phyloP scores from a whole-genome alignment of 2,329 filamentous ascomycete species.

The Ascochyta pisi region DNA sequence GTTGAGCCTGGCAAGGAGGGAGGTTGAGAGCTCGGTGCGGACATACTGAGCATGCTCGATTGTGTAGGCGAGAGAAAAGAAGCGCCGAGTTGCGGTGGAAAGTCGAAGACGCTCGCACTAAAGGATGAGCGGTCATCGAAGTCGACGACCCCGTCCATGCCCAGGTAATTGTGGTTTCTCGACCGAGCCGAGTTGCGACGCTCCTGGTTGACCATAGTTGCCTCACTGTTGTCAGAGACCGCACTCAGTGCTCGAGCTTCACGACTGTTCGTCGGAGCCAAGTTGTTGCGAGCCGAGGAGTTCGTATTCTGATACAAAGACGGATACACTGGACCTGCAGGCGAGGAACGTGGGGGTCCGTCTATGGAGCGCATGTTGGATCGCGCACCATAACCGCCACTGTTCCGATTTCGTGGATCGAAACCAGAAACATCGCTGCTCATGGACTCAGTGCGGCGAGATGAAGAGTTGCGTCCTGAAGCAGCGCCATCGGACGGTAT shows the following conservation, averaged over 20 bases:
- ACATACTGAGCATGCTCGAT: slow-evolving; percentile 24
- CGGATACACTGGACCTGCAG: slow-evolving; percentile 33
- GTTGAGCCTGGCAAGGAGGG: slow-evolving; percentile 38
- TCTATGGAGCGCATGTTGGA: slow-evolving; percentile 36
- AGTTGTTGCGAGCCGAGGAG: slow-evolving; percentile 24
- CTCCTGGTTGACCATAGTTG: slow-evolving; percentile 31
- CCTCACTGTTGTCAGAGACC: slow-evolving; percentile 38
- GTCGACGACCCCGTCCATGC: slow-evolving; percentile 40
- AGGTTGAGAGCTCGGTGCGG: slow-evolving; percentile 29
- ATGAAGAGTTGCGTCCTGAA: slow-evolving; percentile 52
- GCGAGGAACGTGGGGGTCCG: slow-evolving; percentile 38
- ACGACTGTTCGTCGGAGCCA: slow-evolving; percentile 26
- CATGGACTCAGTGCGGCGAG: slow-evolving; percentile 53
- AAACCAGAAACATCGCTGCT: slow-evolving; percentile 47
- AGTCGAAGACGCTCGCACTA: slow-evolving; percentile 28
- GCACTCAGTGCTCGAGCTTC: slow-evolving; percentile 37
- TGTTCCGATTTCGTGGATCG: slow-evolving; percentile 61
- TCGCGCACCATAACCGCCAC: slow-evolving; percentile 64
- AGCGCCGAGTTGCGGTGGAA: slow-evolving; percentile 36
- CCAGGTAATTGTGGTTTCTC: slow-evolving; percentile 31
- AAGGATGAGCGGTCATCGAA: slow-evolving; percentile 27
- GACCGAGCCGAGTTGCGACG: slow-evolving; percentile 33
- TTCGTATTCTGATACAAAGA: slow-evolving; percentile 27
- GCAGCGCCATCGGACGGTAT: slow-evolving; percentile 52
- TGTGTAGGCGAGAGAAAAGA: slow-evolving; percentile 37